Base-by-base conservation (phyloP, 2,329 filamentous ascomycete genomes). In the Parastagonospora avenae region DNA sequence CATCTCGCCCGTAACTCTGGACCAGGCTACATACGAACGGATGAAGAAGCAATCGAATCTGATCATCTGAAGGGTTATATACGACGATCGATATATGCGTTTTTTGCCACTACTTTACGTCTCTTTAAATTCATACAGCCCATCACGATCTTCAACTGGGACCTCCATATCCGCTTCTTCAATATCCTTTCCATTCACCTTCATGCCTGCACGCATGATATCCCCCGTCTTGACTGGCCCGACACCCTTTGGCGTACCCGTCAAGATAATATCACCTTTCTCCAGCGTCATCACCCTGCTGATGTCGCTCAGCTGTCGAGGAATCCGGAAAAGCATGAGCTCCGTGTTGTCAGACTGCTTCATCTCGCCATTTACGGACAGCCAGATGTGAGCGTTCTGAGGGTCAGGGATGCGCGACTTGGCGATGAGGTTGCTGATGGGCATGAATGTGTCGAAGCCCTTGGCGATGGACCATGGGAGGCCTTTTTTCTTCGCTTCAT, bases 391-490 rank as follows among this genome's bases (percentile, higher is more conserved):
- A 14, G 91, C 87, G 66, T 93, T 85, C 73, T 97, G 92, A 29
- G 94, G 94, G 76, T 97, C 86, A 10, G 88, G 84, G 62, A 99
- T 91, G 59, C 83, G 81, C 31, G 84, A 80, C 79, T 95, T 96
- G 62, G 86, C 80, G 66, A 99, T 95, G 48, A 90, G 80, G 58
- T 88, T 80, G 73, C 88, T 91, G 68, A 99, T 83, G 51, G 94
- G 94, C 44, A 96, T 82, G 80, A 99, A 99, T 2, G 94, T 97
- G 75, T 99, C 94, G 73, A 97, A 99, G 40, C 94, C 94, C 80
- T 99, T 99, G 63, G 91, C 89, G 61, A 97, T 97, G 67, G 87
- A 86, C 94, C 94, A 99, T 7, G 94, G 94, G 12, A 97, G 86
- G 31, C 94, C 92, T 81, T 94, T 96, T 78, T 89, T 91, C 85